Percentiles rank a stretch among this genome's conserved stretches.
These are phyloP conservation scores for Colletotrichum orbiculare DNA, from an alignment of 2,329 filamentous ascomycete species.

Conservation along the genomic window DNA sequence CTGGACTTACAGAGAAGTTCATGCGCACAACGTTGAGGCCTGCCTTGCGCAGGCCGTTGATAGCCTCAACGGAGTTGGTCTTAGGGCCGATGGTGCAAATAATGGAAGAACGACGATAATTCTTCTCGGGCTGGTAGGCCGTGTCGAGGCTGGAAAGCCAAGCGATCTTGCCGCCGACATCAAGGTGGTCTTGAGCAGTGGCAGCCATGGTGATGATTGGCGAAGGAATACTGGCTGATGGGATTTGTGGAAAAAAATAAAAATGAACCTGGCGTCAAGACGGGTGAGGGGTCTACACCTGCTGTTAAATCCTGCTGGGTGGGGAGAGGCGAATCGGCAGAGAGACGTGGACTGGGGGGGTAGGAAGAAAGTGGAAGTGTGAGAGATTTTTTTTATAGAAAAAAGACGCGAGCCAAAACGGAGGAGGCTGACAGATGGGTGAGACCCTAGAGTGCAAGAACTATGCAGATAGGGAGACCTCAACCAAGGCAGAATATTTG, in stretches of 20 bases:
- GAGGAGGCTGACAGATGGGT: slow-evolving; percentile 19
- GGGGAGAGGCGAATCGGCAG: background rate
- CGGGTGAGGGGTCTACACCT: slow-evolving; percentile 17
- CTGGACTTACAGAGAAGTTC: slow-evolving; percentile 80
- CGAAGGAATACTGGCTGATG: background rate
- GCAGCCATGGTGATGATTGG: slow-evolving; percentile 58
- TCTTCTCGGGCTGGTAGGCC: slow-evolving; percentile 84
- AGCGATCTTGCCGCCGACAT: slow-evolving; percentile 76
- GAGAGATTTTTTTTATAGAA: slow-evolving; percentile 8
- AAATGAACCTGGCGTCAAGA: slow-evolving; percentile 12
- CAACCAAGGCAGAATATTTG: slow-evolving; percentile 25
- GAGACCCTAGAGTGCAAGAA: slow-evolving; percentile 23
- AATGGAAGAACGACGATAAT: slow-evolving; percentile 97
- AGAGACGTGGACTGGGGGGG: background rate
- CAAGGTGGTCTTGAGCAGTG: slow-evolving; percentile 87
- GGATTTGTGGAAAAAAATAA: slow-evolving; percentile 4
- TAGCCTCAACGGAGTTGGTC: slow-evolving; percentile 97
- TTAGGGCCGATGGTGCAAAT: slow-evolving; percentile 99
- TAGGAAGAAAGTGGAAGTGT: slow-evolving; percentile 7
- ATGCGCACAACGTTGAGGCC: slow-evolving; percentile 99
- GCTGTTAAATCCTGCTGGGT: slow-evolving; percentile 29
- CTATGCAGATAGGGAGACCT: slow-evolving; percentile 33
- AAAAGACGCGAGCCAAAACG: slow-evolving; percentile 27
- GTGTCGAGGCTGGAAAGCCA: slow-evolving; percentile 84
- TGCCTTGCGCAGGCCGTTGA: slow-evolving; percentile 90